Conservation (phyloP, 2,329 filamentous ascomycete genomes). For the Penicillium sp. region DNA sequence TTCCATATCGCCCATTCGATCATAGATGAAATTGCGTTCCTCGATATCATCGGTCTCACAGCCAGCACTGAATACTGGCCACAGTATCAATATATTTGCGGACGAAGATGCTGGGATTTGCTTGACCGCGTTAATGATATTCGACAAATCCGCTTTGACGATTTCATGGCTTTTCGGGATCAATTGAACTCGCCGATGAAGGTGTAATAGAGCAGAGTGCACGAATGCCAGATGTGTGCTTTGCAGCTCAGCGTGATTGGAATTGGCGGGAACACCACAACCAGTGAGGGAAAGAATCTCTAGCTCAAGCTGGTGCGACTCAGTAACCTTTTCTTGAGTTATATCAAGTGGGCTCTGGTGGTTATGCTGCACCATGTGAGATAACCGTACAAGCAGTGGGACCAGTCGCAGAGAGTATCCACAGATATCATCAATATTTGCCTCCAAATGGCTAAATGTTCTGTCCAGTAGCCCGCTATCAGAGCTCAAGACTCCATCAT, state of each 20-base stretch:
- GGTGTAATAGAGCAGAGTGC: slow-evolving; percentile 29
- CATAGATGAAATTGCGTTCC: slow-evolving; percentile 22
- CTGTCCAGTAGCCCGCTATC: slow-evolving; percentile 11
- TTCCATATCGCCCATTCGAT: slow-evolving; percentile 32
- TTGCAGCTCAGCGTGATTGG: slow-evolving; percentile 15
- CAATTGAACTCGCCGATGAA: slow-evolving; percentile 29
- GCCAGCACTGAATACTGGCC: slow-evolving; percentile 36
- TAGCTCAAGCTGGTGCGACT: slow-evolving; percentile 14
- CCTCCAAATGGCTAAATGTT: slow-evolving; percentile 1
- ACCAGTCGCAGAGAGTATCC: slow-evolving; percentile 32
- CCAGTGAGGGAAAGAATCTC: slow-evolving; percentile 10
- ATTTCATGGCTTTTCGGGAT: slow-evolving; percentile 19
- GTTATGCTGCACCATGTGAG: slow-evolving; percentile 17
- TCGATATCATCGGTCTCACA: slow-evolving; percentile 26
- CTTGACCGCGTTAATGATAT: slow-evolving; percentile 21
- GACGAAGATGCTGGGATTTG: slow-evolving; percentile 23
- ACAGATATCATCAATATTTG: slow-evolving; percentile 30
- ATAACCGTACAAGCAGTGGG: slow-evolving; percentile 26
- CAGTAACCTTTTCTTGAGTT: neutral
- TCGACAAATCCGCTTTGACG: slow-evolving; percentile 21
- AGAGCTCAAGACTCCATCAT: slow-evolving; percentile 6
- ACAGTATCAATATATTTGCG: slow-evolving; percentile 32
- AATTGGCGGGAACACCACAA: slow-evolving; percentile 6
- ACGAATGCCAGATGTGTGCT: slow-evolving; percentile 30
- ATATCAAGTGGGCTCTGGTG: neutral